Evolutionary conservation across 1,284 basidiomycete species (phyloP).

Genomic region (Schizophyllum amplum): DNA sequence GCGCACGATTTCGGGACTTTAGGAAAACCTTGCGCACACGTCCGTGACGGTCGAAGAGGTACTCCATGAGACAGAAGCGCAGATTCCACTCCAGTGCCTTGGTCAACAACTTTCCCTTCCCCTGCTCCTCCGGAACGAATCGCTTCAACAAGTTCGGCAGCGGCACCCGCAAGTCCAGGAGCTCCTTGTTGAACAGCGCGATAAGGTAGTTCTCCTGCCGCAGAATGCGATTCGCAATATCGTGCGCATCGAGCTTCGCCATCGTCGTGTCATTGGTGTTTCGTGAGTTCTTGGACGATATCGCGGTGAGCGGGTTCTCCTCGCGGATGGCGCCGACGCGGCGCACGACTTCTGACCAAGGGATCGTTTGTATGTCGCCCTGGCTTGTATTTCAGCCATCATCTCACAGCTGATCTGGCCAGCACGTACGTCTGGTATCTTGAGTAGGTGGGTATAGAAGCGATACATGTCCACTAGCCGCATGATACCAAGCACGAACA

Average conservation of each 20-base stretch:
- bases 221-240: conserved; percentile 94
- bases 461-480: conserved; percentile 88
- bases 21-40: conserved; percentile 87
- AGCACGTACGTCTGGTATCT: conserved; percentile 70
- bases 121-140: conserved; percentile 44
- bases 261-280: conserved; percentile 41
- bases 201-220: conserved; percentile 98
- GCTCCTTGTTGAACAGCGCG: conserved; percentile 94
- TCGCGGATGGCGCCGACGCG: conserved; percentile 85
- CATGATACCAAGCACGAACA: conserved; percentile 57
- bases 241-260: conserved; percentile 92
- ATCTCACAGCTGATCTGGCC: conserved; percentile 12
- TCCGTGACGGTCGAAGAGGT: conserved; percentile 84
- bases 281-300: conserved; percentile 57
- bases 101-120: conserved; percentile 74
- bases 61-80: conserved; percentile 90
- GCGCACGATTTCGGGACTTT: conserved; percentile 71
- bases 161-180: conserved; percentile 84
- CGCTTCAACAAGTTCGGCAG: conserved; percentile 50
- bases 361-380: conserved; percentile 95
- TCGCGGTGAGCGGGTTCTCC: conserved; percentile 80
- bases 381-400: conserved; percentile 23
- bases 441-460: conserved; percentile 78
- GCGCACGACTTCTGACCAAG: conserved; percentile 92
- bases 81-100: conserved; percentile 95